Evolutionary conservation across 179 eudicot genomes (phyloP), one percentile per base, ranked within the genome.

Genomic region (Beta corolliflora): DNA sequence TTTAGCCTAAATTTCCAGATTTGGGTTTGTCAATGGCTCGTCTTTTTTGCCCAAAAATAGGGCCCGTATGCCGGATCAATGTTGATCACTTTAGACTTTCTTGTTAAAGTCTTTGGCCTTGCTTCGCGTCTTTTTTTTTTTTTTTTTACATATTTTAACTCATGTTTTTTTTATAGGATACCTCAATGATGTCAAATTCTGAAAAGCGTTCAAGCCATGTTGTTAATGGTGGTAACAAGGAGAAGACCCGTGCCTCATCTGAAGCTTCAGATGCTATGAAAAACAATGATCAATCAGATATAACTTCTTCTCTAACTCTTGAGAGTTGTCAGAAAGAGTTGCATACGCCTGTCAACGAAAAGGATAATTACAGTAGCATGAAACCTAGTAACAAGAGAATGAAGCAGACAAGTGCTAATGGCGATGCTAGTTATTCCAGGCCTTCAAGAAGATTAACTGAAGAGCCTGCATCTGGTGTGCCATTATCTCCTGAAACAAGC

Each of bases 141-240:
- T 36, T 36, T 2, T 36, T 36, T 36, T 36, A 73, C 23, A 14
- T 19, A 59, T 31, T 44, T 29, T 50, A 72, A 58, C 68, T 77
- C 21, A 23, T 6, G 46, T n/a, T 29, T 76, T 7, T 31, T 78
- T 25, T 59, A 0, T 54, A 92, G 95, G 93, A 89, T 45, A 70
- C 84, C 76, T 63, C 78, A 55, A 41, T 48, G 63, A 64, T 84
- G 44, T 70, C 90, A 78, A 84, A 76, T 48, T 80, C 80, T 73
- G 82, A 73, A 19, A 81, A 74, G 66, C 77, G 23, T 50, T 72
- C 23, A 65, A 83, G 70, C 44, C 44, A 29, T 86, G 70, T 41
- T 54, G 46, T 69, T 46, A 78, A 61, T 71, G 72, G 69, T 80
- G 83, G 59, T 79, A 60, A 63, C 66, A 60, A 84, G 48, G 83